Percentiles rank a stretch among this genome's conserved stretches.
These are phyloP conservation scores for Phialocephala subalpina DNA, from an alignment of 2,329 filamentous ascomycete genomes.

Conservation along the genomic window DNA sequence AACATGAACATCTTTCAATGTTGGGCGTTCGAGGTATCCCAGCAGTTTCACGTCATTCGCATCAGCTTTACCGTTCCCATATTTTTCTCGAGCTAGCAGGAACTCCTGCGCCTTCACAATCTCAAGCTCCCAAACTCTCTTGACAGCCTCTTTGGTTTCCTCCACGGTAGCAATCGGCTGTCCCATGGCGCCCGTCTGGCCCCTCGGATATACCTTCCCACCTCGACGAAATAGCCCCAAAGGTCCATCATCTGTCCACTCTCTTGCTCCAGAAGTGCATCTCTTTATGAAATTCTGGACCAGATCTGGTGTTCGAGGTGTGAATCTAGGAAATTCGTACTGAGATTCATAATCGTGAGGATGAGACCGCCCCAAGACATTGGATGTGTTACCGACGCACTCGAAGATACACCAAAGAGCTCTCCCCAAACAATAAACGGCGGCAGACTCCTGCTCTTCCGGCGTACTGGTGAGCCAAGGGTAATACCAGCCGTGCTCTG, in stretches of 20 bases:
- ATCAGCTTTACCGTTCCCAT: constrained; percentile 11
- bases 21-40: constrained; percentile 15
- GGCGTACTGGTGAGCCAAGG: constrained; percentile 13
- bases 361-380: constrained; percentile 12
- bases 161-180: constrained; percentile 14
- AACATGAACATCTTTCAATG: constrained; percentile 14
- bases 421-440: constrained; percentile 15
- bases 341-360: constrained; percentile 13
- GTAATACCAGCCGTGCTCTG: constrained; percentile 17
- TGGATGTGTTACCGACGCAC: constrained; percentile 13
- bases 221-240: constrained; percentile 16
- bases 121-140: constrained; percentile 13
- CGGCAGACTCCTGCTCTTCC: constrained; percentile 11
- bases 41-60: constrained; percentile 17
- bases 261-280: constrained; percentile 17
- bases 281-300: constrained; percentile 11
- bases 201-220: constrained; percentile 16
- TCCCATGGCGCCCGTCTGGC: constrained; percentile 10
- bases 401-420: constrained; percentile 16
- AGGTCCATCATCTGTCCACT: constrained; percentile 15
- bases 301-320: constrained; percentile 11
- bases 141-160: constrained; percentile 16
- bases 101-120: constrained; percentile 10
- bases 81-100: constrained; percentile 16
- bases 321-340: constrained; percentile 13